Conservation (phyloP, 768 basidiomycete species). For the Hericium rajendrae region DNA sequence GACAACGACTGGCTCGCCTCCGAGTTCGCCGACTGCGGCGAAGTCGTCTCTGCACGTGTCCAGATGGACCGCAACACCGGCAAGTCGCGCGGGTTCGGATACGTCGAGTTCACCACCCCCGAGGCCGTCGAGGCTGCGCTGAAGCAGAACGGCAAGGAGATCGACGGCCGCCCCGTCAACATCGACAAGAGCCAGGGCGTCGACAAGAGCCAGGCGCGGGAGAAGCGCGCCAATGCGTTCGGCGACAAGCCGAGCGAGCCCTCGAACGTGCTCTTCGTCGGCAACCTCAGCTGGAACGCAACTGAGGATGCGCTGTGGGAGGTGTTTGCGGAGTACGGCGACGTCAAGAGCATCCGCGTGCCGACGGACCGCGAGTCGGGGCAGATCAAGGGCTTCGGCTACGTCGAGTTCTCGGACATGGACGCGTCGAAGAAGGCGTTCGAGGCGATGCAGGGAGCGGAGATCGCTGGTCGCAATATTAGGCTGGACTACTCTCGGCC, state of each 20-base stretch:
- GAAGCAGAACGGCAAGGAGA: constrained; percentile 72
- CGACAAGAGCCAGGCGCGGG: constrained; percentile 44
- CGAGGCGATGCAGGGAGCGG: constrained; percentile 54
- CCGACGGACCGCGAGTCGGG: constrained; percentile 92
- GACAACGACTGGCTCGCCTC: constrained; percentile 91
- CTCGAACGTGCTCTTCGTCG: constrained; percentile 77
- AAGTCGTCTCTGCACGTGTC: constrained; percentile 84
- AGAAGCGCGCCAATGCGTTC: constrained; percentile 69
- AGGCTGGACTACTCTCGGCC: constrained; percentile 74
- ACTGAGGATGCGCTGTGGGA: constrained; percentile 84
- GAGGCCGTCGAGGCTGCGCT: constrained; percentile 78
- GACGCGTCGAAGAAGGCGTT: constrained; percentile 76
- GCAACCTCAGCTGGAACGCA: constrained; percentile 75
- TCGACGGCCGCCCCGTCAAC: constrained; percentile 85
- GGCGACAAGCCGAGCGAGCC: constrained; percentile 62
- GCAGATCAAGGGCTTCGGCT: constrained; percentile 89
- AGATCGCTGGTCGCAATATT: constrained; percentile 73
- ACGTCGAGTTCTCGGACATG: constrained; percentile 85
- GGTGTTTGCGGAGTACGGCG: constrained; percentile 79
- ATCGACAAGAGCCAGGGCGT: constrained; percentile 63
- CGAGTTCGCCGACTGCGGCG: constrained; percentile 85
- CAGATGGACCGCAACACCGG: constrained; percentile 76
- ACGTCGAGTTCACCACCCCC: constrained; percentile 64
- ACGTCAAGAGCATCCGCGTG: constrained; percentile 77
- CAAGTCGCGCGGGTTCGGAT: constrained; percentile 78